A percentile compares a stretch with the other conserved stretches of the same genome.
phyloP scores from a whole-genome alignment of 768 basidiomycete genomes.

The Clathrus columnatus region DNA sequence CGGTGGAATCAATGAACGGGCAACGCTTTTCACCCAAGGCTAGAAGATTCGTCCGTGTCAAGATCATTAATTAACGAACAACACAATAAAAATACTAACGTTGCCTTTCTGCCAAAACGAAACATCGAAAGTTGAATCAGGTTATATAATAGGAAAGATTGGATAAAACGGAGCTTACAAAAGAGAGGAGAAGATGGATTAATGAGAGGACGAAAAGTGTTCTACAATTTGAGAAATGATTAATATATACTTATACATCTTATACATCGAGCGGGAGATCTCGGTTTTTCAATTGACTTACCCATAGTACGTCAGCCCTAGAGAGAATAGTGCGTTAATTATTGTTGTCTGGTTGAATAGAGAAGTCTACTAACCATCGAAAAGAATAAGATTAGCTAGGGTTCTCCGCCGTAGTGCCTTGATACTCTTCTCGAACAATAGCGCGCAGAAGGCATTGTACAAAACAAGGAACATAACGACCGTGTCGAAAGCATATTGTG shows the following conservation, averaged over 20 bases:
- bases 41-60: neutral
- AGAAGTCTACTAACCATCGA: neutral
- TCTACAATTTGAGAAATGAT: neutral
- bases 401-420: slow-evolving; percentile 5
- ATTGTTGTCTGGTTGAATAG: neutral
- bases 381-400: slow-evolving; percentile 7
- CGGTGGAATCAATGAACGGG: slow-evolving; percentile 6
- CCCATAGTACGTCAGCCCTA: slow-evolving; percentile 4
- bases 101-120: neutral
- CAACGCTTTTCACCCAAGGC: neutral
- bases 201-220: neutral
- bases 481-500: slow-evolving; percentile 1
- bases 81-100: neutral
- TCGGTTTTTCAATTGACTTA: neutral
- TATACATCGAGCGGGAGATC: neutral
- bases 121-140: neutral
- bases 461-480: slow-evolving; percentile 7
- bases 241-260: neutral
- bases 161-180: neutral
- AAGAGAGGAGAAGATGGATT: slow-evolving; percentile 3
- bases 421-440: slow-evolving; percentile 6
- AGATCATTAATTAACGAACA: neutral
- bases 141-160: neutral
- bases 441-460: slow-evolving; percentile 8
- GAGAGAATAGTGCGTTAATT: neutral